Conservation (phyloP, 2,329 filamentous ascomycete species). For the Thelonectria rubi region DNA sequence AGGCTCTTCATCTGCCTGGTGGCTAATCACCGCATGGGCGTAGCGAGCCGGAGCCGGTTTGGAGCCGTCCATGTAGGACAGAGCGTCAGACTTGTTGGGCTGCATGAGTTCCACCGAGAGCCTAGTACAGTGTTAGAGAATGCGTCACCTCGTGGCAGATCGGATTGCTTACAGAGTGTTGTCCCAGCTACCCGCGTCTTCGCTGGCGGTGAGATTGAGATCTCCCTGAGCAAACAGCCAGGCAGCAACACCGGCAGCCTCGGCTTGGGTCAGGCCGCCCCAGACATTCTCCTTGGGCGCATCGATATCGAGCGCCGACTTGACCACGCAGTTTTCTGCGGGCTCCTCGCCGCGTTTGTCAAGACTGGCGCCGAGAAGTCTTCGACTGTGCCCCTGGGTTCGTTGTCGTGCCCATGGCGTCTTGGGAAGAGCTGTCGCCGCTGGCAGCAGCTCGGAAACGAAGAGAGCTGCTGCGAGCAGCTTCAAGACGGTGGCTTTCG, state of each 20-base stretch:
- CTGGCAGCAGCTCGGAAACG: not conserved
- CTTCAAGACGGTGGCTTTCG: not conserved
- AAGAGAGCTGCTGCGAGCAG: constrained; percentile 8
- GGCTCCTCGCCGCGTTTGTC: constrained; percentile 4
- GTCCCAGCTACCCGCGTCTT: constrained; percentile 19
- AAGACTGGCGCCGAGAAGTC: constrained; percentile 8
- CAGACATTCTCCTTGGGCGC: constrained; percentile 19
- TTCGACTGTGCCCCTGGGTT: constrained; percentile 4
- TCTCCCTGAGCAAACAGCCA: constrained; percentile 19
- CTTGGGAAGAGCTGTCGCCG: constrained; percentile 3
- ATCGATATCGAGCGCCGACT: constrained; percentile 19
- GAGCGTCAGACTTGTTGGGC: constrained; percentile 19
- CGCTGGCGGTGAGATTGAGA: constrained; percentile 15
- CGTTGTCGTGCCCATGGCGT: constrained; percentile 17
- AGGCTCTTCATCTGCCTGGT: constrained; percentile 15
- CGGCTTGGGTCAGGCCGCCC: constrained; percentile 5
- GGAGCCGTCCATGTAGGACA: constrained; percentile 15
- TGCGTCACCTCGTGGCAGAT: no score
- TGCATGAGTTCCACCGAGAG: constrained; percentile 18
- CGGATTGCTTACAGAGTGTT: constrained; percentile 13
- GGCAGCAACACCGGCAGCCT: constrained; percentile 8
- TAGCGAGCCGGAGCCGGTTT: constrained; percentile 8
- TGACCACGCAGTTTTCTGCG: constrained; percentile 11
- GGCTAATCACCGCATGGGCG: constrained; percentile 13
- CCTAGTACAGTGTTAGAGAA: not conserved